Conservation (phyloP, 2,329 filamentous ascomycete genomes). For the Emydomyces testavorans region DNA sequence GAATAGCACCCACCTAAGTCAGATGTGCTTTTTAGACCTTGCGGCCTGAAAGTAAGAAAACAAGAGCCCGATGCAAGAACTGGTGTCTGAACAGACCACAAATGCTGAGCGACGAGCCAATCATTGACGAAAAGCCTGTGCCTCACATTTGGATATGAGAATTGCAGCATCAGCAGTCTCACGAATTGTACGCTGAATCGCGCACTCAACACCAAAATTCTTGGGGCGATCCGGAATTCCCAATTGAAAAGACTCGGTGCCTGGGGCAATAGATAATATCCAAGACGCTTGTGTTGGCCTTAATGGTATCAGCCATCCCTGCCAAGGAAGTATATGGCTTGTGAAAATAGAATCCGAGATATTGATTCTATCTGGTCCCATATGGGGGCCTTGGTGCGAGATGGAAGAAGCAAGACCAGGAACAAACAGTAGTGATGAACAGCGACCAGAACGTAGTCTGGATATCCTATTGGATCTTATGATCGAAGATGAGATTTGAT, state of each 20-base stretch:
- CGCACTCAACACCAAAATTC: background rate
- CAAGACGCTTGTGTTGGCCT: background rate
- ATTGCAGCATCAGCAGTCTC: background rate
- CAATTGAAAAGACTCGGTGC: background rate
- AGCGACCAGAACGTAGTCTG: too few species aligned
- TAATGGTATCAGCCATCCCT: background rate
- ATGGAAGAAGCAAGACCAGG: too few species aligned
- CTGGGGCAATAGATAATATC: background rate
- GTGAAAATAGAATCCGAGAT: too few species aligned
- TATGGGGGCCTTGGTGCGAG: too few species aligned
- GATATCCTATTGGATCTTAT: too few species aligned
- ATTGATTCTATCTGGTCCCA: too few species aligned
- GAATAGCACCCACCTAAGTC: slow-evolving; percentile 2
- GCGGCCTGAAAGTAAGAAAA: background rate
- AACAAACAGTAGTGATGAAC: too few species aligned
- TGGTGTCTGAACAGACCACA: background rate
- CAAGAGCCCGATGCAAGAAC: background rate
- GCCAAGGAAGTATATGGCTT: too few species aligned
- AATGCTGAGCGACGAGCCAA: background rate
- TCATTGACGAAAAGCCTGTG: slow-evolving; percentile 1
- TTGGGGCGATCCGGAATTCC: background rate
- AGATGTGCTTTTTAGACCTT: background rate
- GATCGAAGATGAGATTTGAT: too few species aligned
- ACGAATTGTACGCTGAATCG: background rate
- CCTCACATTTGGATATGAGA: background rate